Percentiles rank a stretch among this genome's conserved stretches.
Evolutionary conservation across 768 basidiomycete species (phyloP).

Genomic region (Rhizopogon vulgaris): DNA sequence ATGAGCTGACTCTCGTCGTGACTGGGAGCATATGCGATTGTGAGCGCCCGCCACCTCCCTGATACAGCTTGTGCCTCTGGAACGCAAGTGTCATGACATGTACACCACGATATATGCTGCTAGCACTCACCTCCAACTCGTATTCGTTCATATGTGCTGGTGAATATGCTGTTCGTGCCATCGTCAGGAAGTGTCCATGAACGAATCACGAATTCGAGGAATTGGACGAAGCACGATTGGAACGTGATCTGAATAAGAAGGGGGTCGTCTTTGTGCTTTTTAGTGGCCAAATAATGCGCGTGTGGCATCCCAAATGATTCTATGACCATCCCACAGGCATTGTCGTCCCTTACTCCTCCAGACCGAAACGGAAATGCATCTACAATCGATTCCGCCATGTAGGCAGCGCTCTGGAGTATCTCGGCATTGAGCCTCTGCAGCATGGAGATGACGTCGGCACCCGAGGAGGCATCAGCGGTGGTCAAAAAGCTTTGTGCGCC

Average conservation of each 20-base stretch:
- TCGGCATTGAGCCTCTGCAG: constrained; percentile 42
- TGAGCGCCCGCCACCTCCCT: constrained; percentile 41
- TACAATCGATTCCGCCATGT: constrained; percentile 42
- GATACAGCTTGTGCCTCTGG: constrained; percentile 40
- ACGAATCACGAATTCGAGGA: constrained; percentile 18
- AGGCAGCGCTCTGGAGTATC: constrained; percentile 42
- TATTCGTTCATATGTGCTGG: constrained; percentile 27
- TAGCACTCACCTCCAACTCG: constrained; percentile 29
- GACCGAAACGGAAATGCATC: constrained; percentile 31
- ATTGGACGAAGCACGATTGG: constrained; percentile 23
- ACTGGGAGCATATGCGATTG: constrained; percentile 22
- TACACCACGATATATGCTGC: background rate
- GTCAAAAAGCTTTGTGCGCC: constrained; percentile 42
- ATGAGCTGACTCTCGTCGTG: background rate
- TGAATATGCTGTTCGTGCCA: constrained; percentile 14
- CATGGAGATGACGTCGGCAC: constrained; percentile 38
- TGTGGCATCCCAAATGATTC: constrained; percentile 14
- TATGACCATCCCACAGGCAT: constrained; percentile 15
- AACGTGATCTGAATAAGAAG: constrained; percentile 31
- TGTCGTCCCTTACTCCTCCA: constrained; percentile 11
- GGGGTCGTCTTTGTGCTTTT: constrained; percentile 27
- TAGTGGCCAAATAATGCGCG: constrained; percentile 21
- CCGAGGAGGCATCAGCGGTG: constrained; percentile 37
- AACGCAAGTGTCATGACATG: background rate
- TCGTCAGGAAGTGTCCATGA: constrained; percentile 23